Conservation (phyloP, 1,284 basidiomycete species). For the Trichosporon inkin region DNA sequence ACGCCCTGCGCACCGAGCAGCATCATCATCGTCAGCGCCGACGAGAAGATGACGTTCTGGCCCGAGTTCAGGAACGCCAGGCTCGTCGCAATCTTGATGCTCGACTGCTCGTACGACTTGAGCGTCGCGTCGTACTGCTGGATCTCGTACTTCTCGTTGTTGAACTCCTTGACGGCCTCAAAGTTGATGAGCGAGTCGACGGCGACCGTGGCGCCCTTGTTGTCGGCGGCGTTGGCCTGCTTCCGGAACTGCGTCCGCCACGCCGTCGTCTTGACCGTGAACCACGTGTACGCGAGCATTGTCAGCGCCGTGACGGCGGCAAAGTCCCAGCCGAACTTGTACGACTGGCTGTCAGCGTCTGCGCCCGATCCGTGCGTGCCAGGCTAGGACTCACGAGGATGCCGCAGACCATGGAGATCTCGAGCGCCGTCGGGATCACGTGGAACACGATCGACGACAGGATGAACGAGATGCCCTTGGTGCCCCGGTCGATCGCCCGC, state of each 20-base stretch:
- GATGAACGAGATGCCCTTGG: constrained; percentile 97
- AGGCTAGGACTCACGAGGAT: constrained; percentile 65
- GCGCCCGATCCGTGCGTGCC: too few species aligned
- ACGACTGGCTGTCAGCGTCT: constrained; percentile 62
- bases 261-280: constrained; percentile 89
- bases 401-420: constrained; percentile 94
- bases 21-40: constrained; percentile 91
- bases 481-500: constrained; percentile 92
- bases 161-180: constrained; percentile 98
- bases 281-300: constrained; percentile 92
- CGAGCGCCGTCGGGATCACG: constrained; percentile 90
- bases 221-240: constrained; percentile 93
- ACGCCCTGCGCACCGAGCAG: constrained; percentile 93
- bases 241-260: constrained; percentile 94
- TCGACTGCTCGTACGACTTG: constrained; percentile 80
- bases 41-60: constrained; percentile 93
- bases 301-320: constrained; percentile 83
- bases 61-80: constrained; percentile 91
- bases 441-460: constrained; percentile 91
- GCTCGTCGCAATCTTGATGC: constrained; percentile 91
- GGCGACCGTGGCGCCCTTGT: constrained; percentile 87
- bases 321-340: constrained; percentile 96
- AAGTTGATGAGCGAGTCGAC: constrained; percentile 97
- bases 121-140: constrained; percentile 88
- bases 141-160: constrained; percentile 90